Evolutionary conservation across 345 rosid genomes (phyloP).

Genomic region (Viola odorata): DNA sequence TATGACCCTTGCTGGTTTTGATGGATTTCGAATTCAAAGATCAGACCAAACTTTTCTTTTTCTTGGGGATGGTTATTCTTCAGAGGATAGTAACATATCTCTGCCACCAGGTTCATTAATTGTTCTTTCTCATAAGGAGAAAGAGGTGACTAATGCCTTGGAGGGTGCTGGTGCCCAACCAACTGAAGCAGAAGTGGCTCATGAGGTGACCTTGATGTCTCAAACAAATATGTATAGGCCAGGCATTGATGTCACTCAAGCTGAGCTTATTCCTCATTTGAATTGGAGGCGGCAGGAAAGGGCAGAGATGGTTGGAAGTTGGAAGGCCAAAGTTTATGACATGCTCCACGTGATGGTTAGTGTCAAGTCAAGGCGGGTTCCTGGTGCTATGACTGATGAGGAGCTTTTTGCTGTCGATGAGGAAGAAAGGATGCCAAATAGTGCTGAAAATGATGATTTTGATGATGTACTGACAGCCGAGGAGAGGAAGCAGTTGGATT

Average conservation of each 20-base stretch:
- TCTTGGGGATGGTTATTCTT: constrained; percentile 76
- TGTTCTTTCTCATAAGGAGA: constrained; percentile 91
- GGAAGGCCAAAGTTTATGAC: constrained; percentile 97
- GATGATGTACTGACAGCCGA: constrained; percentile 85
- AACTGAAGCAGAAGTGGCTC: constrained; percentile 87
- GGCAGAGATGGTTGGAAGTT: constrained; percentile 83
- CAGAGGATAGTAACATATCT: constrained; percentile 64
- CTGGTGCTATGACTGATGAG: constrained; percentile 98
- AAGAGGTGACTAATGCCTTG: constrained; percentile 89
- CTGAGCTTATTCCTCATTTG: constrained; percentile 80
- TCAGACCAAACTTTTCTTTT: constrained; percentile 91
- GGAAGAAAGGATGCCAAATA: constrained; percentile 58
- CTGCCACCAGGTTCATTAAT: constrained; percentile 73
- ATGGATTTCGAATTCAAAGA: constrained; percentile 90
- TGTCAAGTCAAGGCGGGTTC: constrained; percentile 92
- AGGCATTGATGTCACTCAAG: constrained; percentile 97
- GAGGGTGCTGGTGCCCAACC: constrained; percentile 97
- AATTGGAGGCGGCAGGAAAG: constrained; percentile 99
- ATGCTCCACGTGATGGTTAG: constrained; percentile 98
- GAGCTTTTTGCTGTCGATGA: constrained; percentile 86
- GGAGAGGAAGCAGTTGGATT: constrained; percentile 78
- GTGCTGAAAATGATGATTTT: constrained; percentile 57
- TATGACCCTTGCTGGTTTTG: constrained; percentile 96
- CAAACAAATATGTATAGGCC: constrained; percentile 99
- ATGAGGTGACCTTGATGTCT: constrained; percentile 91